phyloP scores from a whole-genome alignment of 805 yeast species.

The Vanderwaltozyma polyspora region DNA sequence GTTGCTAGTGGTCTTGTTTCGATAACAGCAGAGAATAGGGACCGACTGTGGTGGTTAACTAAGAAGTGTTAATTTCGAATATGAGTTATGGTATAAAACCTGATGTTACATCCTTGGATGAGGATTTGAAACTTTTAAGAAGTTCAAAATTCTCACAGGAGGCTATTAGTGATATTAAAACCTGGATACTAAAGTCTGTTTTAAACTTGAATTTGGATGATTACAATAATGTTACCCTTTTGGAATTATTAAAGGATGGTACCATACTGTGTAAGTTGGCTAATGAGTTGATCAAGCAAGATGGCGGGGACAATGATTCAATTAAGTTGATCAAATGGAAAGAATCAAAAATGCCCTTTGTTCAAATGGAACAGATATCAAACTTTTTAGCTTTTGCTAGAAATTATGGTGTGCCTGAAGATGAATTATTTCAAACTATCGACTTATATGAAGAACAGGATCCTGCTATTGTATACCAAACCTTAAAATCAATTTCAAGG shows the following conservation, averaged over 20 bases:
- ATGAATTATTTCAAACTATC: constrained; percentile 68
- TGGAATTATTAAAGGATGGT: constrained; percentile 54
- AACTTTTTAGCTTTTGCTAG: constrained; percentile 56
- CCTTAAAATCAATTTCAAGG: constrained; percentile 64
- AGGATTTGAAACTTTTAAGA: constrained; percentile 44
- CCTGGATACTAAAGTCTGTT: constrained; percentile 43
- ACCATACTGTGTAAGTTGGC: constrained; percentile 36
- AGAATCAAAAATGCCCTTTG: constrained; percentile 61
- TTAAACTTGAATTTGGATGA: constrained; percentile 23
- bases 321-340: constrained; percentile 35
- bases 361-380: constrained; percentile 74
- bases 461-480: constrained; percentile 67
- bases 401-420: constrained; percentile 60
- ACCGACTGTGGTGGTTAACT: too few species aligned
- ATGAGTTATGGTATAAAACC: constrained; percentile 23
- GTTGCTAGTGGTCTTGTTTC: too few species aligned
- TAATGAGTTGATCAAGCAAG: constrained; percentile 29
- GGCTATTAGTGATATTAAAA: constrained; percentile 32
- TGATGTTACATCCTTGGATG: constrained; percentile 50
- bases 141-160: constrained; percentile 37
- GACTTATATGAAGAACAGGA: constrained; percentile 67
- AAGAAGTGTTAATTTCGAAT: too few species aligned
- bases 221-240: constrained; percentile 30
- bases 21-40: too few species aligned
- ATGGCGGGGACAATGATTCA: constrained; percentile 30